Percentiles rank a stretch among this genome's conserved stretches.
Conservation (phyloP, 768 basidiomycete genomes). For the Boletus reticulatus region DNA sequence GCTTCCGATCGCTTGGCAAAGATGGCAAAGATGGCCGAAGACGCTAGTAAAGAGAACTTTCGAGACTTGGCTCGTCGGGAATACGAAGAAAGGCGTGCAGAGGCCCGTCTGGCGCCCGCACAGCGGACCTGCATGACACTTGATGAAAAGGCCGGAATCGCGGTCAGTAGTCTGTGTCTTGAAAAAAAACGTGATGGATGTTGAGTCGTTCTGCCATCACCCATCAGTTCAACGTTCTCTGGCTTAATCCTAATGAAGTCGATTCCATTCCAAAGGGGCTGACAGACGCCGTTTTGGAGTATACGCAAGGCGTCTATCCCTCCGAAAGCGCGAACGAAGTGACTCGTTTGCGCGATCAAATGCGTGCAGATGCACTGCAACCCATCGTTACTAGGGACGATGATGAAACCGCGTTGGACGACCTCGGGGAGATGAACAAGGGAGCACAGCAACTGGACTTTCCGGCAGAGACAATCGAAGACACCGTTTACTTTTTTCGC, state of each 20-base stretch:
- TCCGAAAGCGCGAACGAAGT: slow-evolving; percentile 20
- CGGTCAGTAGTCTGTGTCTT: slow-evolving; percentile 29
- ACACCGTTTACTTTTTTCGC: slow-evolving; percentile 64
- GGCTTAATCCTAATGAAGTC: slow-evolving; percentile 65
- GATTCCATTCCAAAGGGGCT: slow-evolving; percentile 69
- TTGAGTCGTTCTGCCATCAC: slow-evolving; percentile 5
- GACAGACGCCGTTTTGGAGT: slow-evolving; percentile 50
- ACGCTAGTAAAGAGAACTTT: slow-evolving; percentile 52
- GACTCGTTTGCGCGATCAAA: slow-evolving; percentile 65
- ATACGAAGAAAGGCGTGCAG: slow-evolving; percentile 74
- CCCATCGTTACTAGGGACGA: slow-evolving; percentile 37
- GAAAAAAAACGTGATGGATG: not conserved
- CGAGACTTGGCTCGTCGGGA: slow-evolving; percentile 69
- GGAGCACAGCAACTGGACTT: slow-evolving; percentile 36
- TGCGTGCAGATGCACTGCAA: slow-evolving; percentile 70
- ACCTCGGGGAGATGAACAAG: slow-evolving; percentile 15
- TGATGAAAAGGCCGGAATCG: slow-evolving; percentile 69
- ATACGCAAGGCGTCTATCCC: slow-evolving; percentile 28
- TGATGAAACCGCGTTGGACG: slow-evolving; percentile 33
- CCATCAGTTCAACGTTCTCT: slow-evolving; percentile 75
- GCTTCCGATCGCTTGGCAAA: slow-evolving; percentile 66
- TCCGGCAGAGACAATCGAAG: slow-evolving; percentile 57
- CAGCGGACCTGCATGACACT: slow-evolving; percentile 72
- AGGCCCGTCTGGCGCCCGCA: slow-evolving; percentile 65
- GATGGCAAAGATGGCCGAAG: slow-evolving; percentile 64